phyloP scores from a whole-genome alignment of 2,329 filamentous ascomycete species.

The Fusarium pseudocircinatum region DNA sequence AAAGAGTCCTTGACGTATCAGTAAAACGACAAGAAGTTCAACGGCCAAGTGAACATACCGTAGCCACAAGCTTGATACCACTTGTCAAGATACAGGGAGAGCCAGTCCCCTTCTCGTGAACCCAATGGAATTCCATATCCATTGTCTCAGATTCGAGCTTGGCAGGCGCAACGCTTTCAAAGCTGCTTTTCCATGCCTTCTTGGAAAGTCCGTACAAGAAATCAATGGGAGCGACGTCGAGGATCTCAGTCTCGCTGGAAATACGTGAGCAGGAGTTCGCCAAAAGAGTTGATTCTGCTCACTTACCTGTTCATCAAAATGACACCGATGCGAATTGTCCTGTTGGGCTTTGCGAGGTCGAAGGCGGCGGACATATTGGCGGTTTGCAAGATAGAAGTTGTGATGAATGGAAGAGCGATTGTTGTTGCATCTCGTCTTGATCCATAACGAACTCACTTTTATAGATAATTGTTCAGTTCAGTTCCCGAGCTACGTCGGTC shows the following conservation, averaged over 20 bases:
- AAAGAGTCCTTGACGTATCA: conserved; percentile 49
- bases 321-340: conserved; percentile 26
- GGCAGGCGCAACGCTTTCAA: conserved; percentile 19
- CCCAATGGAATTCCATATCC: conserved; percentile 49
- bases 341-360: conserved; percentile 11
- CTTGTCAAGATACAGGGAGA: conserved; percentile 35
- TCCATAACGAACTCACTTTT: neutral
- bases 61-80: conserved; percentile 44
- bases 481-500: neutral
- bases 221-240: conserved; percentile 50
- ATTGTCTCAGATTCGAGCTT: conserved; percentile 36
- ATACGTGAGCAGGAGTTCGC: neutral
- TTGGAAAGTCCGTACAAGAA: conserved; percentile 37
- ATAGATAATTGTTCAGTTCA: neutral
- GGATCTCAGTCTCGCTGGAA: conserved; percentile 45
- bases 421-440: neutral
- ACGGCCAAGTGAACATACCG: conserved; percentile 24
- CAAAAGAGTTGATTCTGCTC: fast-evolving
- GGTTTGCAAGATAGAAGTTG: neutral
- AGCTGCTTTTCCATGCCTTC: conserved; percentile 26
- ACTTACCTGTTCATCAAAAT: conserved; percentile 25
- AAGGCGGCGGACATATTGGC: neutral
- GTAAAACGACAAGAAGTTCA: fast-evolving
- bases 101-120: conserved; percentile 40
- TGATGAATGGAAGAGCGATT: neutral